Conservation (phyloP, 805 yeast genomes). For the Yarrowia alimentaria region DNA sequence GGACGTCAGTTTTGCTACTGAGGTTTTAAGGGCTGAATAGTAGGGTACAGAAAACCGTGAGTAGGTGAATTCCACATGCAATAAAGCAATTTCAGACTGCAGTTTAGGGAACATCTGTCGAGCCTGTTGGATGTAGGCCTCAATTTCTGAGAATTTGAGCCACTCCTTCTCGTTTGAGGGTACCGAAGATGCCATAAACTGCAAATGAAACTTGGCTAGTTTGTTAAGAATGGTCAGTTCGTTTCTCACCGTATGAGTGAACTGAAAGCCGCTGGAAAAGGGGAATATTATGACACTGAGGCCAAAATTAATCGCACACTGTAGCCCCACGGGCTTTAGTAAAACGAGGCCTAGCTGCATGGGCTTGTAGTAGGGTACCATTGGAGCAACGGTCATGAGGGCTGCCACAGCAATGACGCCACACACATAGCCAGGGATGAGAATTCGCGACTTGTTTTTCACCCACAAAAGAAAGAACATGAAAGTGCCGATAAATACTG, state of each 20-base stretch:
- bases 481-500: constrained; percentile 7
- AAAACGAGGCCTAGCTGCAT: neutral
- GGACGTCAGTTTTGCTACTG: neutral
- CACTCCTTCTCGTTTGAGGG: constrained; percentile 15
- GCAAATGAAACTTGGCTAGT: constrained; percentile 4
- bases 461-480: constrained; percentile 25
- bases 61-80: constrained; percentile 31
- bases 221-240: constrained; percentile 1
- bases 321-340: constrained; percentile 16
- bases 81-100: constrained; percentile 31
- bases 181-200: constrained; percentile 10
- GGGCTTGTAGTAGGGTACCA: constrained; percentile 9
- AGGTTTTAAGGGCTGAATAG: constrained; percentile 9
- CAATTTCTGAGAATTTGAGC: constrained; percentile 10
- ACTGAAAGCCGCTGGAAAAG: constrained; percentile 11
- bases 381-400: constrained; percentile 5
- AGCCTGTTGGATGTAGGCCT: constrained; percentile 6
- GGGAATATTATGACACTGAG: constrained; percentile 6
- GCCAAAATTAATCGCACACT: constrained; percentile 12
- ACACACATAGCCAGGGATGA: constrained; percentile 25
- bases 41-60: constrained; percentile 11
- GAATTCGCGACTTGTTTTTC: constrained; percentile 22
- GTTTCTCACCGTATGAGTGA: neutral
- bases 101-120: constrained; percentile 29
- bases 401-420: constrained; percentile 16